Percentiles rank a stretch among this genome's conserved stretches.
Evolutionary conservation across 2,329 filamentous ascomycete species (phyloP).

Genomic region (Mariannaea elegans): DNA sequence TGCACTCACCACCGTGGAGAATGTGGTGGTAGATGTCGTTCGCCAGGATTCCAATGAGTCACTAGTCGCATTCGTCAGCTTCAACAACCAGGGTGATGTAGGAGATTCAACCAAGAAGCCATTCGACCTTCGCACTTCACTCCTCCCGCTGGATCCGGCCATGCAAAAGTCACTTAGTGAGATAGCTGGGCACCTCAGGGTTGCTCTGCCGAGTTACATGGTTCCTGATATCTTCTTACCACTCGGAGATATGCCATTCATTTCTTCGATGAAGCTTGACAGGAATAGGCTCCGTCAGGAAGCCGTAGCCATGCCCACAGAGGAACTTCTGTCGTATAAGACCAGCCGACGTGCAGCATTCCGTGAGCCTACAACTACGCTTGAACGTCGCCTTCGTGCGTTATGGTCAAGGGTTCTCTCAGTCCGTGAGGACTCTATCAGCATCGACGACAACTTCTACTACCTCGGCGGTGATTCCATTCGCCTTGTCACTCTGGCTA

Average conservation of each 20-base stretch:
- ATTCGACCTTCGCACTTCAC: neutral
- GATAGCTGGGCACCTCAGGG: constrained; percentile 15
- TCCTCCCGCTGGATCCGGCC: neutral
- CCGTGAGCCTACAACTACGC: neutral
- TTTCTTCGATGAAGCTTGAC: constrained; percentile 27
- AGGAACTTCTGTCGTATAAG: constrained; percentile 9
- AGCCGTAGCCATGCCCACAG: constrained; percentile 4
- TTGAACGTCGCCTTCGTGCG: constrained; percentile 5
- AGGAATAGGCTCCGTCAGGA: constrained; percentile 9
- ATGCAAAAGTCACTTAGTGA: neutral
- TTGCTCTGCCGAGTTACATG: constrained; percentile 30
- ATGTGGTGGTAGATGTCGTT: neutral
- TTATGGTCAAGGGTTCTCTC: constrained; percentile 20
- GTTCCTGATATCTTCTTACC: constrained; percentile 36
- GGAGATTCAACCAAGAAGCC: neutral
- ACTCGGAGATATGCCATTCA: constrained; percentile 21
- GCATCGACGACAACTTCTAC: constrained; percentile 32
- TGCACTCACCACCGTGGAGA: neutral
- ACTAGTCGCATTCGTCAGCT: neutral
- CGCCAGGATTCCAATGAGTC: neutral
- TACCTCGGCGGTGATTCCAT: constrained; percentile 34
- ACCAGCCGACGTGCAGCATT: constrained; percentile 1
- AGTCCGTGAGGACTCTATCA: constrained; percentile 18
- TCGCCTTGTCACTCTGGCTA: constrained; percentile 28
- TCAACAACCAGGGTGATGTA: neutral